Conservation (phyloP, 2,329 filamentous ascomycete species). For the Ceratocystis cubensis region DNA sequence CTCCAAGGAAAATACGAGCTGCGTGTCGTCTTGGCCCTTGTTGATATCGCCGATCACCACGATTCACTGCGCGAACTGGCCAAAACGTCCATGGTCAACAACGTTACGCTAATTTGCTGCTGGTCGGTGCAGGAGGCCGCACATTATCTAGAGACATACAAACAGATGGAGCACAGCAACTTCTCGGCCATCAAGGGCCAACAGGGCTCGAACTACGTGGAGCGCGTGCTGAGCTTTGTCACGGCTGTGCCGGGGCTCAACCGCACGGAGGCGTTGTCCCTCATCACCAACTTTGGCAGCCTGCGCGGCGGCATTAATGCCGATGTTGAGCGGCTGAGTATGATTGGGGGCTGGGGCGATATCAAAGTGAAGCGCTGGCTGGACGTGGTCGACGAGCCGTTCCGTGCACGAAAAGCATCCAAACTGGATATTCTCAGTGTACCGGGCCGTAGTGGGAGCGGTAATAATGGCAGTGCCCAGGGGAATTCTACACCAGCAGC, state of each 20-base stretch:
- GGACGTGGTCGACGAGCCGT: conserved; percentile 69
- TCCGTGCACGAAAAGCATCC: conserved; percentile 60
- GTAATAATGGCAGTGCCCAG: not conserved
- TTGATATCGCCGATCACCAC: conserved; percentile 91
- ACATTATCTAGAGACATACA: conserved; percentile 88
- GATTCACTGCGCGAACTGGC: conserved; percentile 78
- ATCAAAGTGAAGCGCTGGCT: conserved; percentile 87
- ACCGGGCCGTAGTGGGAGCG: not conserved
- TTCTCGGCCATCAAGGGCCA: conserved; percentile 74
- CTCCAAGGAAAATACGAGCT: conserved; percentile 78
- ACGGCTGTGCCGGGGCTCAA: conserved; percentile 83
- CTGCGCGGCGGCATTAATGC: conserved; percentile 79
- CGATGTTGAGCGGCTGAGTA: conserved; percentile 66
- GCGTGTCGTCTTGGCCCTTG: conserved; percentile 76
- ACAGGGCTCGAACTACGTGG: conserved; percentile 70
- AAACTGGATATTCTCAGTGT: conserved; percentile 30
- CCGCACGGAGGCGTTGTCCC: conserved; percentile 80
- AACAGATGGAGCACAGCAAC: conserved; percentile 75
- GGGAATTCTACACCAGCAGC: not conserved
- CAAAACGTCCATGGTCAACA: conserved; percentile 85
- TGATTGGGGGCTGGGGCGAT: conserved; percentile 88
- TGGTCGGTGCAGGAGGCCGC: conserved; percentile 92
- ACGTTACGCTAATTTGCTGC: conserved; percentile 80
- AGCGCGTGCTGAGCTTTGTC: conserved; percentile 82
- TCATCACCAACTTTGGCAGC: conserved; percentile 87